Evolutionary conservation across 805 yeast genomes (phyloP).

Genomic region (Tetrapisispora namnaoensis): DNA sequence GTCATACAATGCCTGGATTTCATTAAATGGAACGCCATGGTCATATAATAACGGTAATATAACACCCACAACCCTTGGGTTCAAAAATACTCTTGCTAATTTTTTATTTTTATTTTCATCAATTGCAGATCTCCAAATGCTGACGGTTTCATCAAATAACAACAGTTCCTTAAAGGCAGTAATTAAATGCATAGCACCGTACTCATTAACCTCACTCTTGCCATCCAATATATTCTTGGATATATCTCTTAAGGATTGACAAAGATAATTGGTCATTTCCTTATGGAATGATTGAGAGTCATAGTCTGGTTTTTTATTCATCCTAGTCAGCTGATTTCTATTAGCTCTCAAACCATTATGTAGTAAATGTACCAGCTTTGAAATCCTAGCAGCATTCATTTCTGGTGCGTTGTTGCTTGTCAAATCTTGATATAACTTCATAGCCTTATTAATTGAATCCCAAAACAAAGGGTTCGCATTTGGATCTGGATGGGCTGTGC

Average conservation of each 20-base stretch:
- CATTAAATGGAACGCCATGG: slow-evolving; percentile 52
- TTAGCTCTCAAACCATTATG: slow-evolving; percentile 50
- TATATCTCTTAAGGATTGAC: slow-evolving; percentile 42
- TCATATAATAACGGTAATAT: slow-evolving; percentile 58
- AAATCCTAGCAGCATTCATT: slow-evolving; percentile 37
- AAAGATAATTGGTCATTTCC: slow-evolving; percentile 42
- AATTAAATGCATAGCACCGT: slow-evolving; percentile 48
- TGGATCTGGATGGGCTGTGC: slow-evolving; percentile 30
- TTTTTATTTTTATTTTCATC: slow-evolving; percentile 15
- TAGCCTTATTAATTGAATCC: slow-evolving; percentile 42
- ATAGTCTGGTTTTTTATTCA: slow-evolving; percentile 50
- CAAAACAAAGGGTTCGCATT: slow-evolving; percentile 40
- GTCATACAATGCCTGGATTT: slow-evolving; percentile 47
- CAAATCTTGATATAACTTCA: slow-evolving; percentile 41
- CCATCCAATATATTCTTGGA: slow-evolving; percentile 41
- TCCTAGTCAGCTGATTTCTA: slow-evolving; percentile 43
- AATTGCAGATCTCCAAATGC: slow-evolving; percentile 52
- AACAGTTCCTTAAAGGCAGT: slow-evolving; percentile 53
- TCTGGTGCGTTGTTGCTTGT: slow-evolving; percentile 35
- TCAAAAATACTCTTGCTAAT: slow-evolving; percentile 37
- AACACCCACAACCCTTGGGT: slow-evolving; percentile 58
- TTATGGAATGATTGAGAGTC: slow-evolving; percentile 48
- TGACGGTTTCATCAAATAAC: slow-evolving; percentile 52
- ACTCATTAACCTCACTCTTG: slow-evolving; percentile 37
- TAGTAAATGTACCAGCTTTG: slow-evolving; percentile 40